Percentiles rank a stretch among this genome's conserved stretches.
Evolutionary conservation across 2,329 filamentous ascomycete genomes (phyloP).

Genomic region (Fusarium sp.): DNA sequence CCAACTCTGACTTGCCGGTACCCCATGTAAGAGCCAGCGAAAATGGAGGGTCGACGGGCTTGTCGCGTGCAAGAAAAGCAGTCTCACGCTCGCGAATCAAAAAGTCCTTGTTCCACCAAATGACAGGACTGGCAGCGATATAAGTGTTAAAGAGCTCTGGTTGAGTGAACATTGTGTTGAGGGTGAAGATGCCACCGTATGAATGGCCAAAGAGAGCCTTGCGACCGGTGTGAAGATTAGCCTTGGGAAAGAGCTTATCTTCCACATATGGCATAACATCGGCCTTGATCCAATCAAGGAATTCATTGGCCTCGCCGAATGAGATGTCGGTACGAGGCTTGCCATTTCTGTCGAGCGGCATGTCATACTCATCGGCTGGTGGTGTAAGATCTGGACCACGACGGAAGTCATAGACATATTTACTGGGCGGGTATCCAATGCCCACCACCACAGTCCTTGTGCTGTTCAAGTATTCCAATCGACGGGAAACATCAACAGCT

Average conservation of each 20-base stretch:
- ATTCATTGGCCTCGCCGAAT: constrained; percentile 58
- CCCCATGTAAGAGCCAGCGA: constrained; percentile 52
- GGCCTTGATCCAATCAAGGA: constrained; percentile 57
- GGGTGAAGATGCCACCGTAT: constrained; percentile 60
- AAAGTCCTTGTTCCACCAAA: constrained; percentile 60
- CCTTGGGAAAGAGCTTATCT: constrained; percentile 41
- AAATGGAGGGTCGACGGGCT: constrained; percentile 34
- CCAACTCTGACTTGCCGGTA: constrained; percentile 47
- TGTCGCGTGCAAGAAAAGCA: constrained; percentile 38
- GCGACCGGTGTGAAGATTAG: constrained; percentile 50
- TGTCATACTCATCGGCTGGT: constrained; percentile 42
- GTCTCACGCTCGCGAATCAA: constrained; percentile 51
- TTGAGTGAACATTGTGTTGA: constrained; percentile 57
- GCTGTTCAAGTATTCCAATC: constrained; percentile 43
- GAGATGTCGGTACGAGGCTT: constrained; percentile 43
- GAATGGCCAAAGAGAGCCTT: constrained; percentile 63
- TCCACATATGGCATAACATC: constrained; percentile 52
- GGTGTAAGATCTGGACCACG: constrained; percentile 49
- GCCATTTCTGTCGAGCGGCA: constrained; percentile 40
- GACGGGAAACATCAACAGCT: constrained; percentile 47
- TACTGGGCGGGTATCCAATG: constrained; percentile 49
- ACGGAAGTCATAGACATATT: constrained; percentile 47
- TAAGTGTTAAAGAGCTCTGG: constrained; percentile 58
- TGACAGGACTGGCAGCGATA: constrained; percentile 59
- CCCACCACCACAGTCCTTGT: constrained; percentile 48